Percentiles rank a stretch among this genome's conserved stretches.
Conservation (phyloP, 148 eudicot genomes). For the Fagopyrum homotropicum region DNA sequence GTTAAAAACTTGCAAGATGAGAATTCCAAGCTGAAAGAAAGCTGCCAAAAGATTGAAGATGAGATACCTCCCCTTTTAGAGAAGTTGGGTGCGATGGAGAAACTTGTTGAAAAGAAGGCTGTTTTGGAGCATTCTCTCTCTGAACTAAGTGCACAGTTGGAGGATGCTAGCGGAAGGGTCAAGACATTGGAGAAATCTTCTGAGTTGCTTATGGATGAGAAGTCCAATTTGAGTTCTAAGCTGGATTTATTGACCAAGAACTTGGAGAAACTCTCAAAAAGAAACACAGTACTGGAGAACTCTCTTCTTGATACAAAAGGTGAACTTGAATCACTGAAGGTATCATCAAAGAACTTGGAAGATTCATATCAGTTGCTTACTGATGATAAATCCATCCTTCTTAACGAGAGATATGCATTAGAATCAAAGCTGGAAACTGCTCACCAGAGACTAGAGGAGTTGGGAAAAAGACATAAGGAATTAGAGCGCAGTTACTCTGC, state of each 20-base stretch:
- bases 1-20: slow-evolving; percentile 60
- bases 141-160: slow-evolving; percentile 53
- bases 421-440: slow-evolving; percentile 46
- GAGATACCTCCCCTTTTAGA: slow-evolving; percentile 50
- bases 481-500: slow-evolving; percentile 42
- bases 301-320: slow-evolving; percentile 58
- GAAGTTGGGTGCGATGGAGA: slow-evolving; percentile 61
- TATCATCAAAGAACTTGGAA: slow-evolving; percentile 56
- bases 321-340: slow-evolving; percentile 65
- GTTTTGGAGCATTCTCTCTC: slow-evolving; percentile 68
- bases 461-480: slow-evolving; percentile 41
- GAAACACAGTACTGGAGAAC: slow-evolving; percentile 56
- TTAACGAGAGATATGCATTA: slow-evolving; percentile 44
- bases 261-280: slow-evolving; percentile 57
- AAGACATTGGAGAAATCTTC: slow-evolving; percentile 60
- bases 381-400: slow-evolving; percentile 49
- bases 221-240: slow-evolving; percentile 47
- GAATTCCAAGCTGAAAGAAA: slow-evolving; percentile 48
- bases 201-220: slow-evolving; percentile 48
- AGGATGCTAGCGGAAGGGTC: slow-evolving; percentile 53
- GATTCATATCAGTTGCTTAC: slow-evolving; percentile 56
- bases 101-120: slow-evolving; percentile 65
- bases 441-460: slow-evolving; percentile 37
- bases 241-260: slow-evolving; percentile 52
- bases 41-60: slow-evolving; percentile 35